Evolutionary conservation across 176 grass and related monocot species (phyloP), one percentile per base, ranked within the genome.

Genomic region (Phragmites australis): DNA sequence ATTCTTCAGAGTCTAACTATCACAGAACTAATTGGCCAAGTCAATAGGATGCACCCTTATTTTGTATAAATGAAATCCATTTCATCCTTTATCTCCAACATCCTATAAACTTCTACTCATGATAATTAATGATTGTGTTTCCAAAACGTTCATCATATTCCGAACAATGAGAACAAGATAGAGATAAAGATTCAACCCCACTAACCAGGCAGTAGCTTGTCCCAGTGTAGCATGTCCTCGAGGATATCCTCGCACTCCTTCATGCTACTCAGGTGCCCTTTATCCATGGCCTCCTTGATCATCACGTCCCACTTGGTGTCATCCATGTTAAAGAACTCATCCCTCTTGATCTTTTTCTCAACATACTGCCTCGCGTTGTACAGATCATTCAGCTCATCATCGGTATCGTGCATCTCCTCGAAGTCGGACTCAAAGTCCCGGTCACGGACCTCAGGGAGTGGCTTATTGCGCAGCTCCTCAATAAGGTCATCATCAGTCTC

Each of bases 181-280:
- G 56, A 74, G 48, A 75, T 16, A 82, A 37, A 25, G 26, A 25
- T 74, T 81, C 40, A 77, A 52, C 47, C 57, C 21, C 77, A 80
- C 75, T 84, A 49, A 98, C 95, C 95, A 61, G 95, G 95, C 27
- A 94, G 81, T 66, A 98, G 70, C 54, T 92, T 98, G 74, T 94
- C 86, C 51, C 72, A 93, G 71, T 77, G 83, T 47, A 98, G 88
- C 95, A 98, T 98, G 75, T 94, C 95, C 83, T 98, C 95, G 6
- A 98, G 85, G 42, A 93, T 94, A 70, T 76, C 83, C 78, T 98
- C 95, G 3, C 90, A 94, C 60, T 86, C 83, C 80, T 98, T 98
- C 74, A 93, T 93, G 37, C 83, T 75, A 76, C 66, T 70, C 19
- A 93, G 67, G 50, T 57, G 72, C 3, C 86, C 90, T 46, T 72